Evolutionary conservation across 768 basidiomycete species (phyloP), one percentile per base, ranked within the genome.

Genomic region (Astraeus odoratus): DNA sequence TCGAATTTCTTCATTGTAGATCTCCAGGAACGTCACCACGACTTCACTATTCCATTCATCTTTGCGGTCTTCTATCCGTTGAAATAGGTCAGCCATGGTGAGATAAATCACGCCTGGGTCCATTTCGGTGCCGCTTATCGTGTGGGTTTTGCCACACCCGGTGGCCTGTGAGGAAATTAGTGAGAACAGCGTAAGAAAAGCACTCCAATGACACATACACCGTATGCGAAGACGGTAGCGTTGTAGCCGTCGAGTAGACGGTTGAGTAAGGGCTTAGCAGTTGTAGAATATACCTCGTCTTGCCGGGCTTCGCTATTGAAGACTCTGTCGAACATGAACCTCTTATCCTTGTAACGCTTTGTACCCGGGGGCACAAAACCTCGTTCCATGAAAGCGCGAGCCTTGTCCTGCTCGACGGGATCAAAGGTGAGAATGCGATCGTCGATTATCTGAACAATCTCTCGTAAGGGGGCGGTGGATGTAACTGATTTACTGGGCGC

Each of bases 121-220:
- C 18, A 64, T 60, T 36, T 86, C 83, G 29, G 87, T 85, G 46
- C 95, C 95, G 56, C 92, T 96, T 64, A 99, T 97, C 16, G 96
- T 99, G 66, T 98, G 94, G 4, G 96, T 99, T 67, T 99, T 99
- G 52, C 96, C 96, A 62, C 96, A 98, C n/a, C 96, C 96, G n/a
- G 96, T 98, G 19, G 96, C 96, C 96, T 98, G 58, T 16, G 46
- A 39, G 35, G 50, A 42, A 39, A 52, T 57, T 43, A 40, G 51
- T 38, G 23, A 52, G 23, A 44, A 23, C 18, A 25, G 24, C 16
- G 13, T 20, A 41, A 20, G 43, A 16, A 30, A 29, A 8, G 39
- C 46, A 42, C 41, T 30, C 31, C 49, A 50, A 37, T 44, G 30
- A 71, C 88, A n/a, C n/a, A 63, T 65, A 98, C 96, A 29, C 96